Percentiles rank a stretch among this genome's conserved stretches.
Conservation (phyloP, 169 alveolate species). For the Plasmodium falciparum region DNA sequence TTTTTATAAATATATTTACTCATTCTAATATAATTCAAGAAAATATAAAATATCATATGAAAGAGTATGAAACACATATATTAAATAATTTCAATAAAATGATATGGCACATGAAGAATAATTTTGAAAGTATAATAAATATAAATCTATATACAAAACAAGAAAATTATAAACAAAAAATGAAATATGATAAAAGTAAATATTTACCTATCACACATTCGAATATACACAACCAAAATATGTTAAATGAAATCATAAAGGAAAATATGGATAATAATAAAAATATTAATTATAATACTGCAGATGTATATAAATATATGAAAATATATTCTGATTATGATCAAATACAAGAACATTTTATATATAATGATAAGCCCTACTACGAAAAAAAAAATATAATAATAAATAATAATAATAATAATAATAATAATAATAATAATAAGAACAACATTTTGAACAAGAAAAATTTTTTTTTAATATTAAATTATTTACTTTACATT, state of each 20-base stretch:
- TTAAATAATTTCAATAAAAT: conserved; percentile 53
- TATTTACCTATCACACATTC: not conserved
- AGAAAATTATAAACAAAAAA: not conserved
- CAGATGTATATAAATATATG: no score
- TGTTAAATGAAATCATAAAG: no score
- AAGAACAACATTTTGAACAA: conserved; percentile 10
- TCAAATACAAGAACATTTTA: no score
- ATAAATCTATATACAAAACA: not conserved
- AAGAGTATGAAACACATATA: not conserved
- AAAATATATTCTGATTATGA: no score
- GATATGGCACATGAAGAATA: conserved; percentile 30
- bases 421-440: not conserved
- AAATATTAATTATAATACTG: conserved; percentile 5
- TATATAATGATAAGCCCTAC: no score
- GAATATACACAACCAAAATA: not conserved
- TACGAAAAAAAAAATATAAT: no score
- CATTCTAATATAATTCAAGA: conserved; percentile 50
- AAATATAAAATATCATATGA: conserved; percentile 15
- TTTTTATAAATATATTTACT: conserved; percentile 30
- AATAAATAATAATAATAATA: no score
- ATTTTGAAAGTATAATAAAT: conserved; percentile 26
- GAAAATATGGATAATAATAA: not conserved
- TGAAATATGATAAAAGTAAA: no score
- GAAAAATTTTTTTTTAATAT: conserved; percentile 16
- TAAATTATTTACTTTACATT: conserved; percentile 28